Evolutionary conservation across 2,329 filamentous ascomycete species (phyloP).

Genomic region (Pseudohalonectria lignicola): DNA sequence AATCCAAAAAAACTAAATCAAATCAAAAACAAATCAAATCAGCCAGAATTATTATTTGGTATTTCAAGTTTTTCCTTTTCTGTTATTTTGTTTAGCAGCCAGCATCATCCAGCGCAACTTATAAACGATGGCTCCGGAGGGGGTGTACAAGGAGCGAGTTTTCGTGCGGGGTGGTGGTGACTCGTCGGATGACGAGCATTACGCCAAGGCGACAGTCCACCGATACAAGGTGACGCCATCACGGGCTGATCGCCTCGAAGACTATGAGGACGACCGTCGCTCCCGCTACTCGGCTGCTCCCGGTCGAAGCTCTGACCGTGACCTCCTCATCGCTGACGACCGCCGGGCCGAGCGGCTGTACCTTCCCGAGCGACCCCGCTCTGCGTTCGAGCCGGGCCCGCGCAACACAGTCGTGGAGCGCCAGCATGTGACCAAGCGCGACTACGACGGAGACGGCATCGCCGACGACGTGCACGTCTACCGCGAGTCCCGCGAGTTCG

Average conservation of each 20-base stretch:
- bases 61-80: too few species aligned
- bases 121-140: conserved; percentile 2
- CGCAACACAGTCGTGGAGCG: conserved; percentile 17
- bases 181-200: conserved; percentile 13
- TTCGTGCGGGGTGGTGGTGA: background rate
- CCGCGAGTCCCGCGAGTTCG: conserved; percentile 9
- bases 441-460: conserved; percentile 12
- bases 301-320: conserved; percentile 24
- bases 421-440: conserved; percentile 15
- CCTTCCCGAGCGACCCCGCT: conserved; percentile 37
- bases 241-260: conserved; percentile 25
- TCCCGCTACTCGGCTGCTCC: conserved; percentile 19
- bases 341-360: conserved; percentile 29
- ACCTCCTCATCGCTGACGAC: conserved; percentile 27
- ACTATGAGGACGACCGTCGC: conserved; percentile 30
- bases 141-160: conserved; percentile 2
- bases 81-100: too few species aligned
- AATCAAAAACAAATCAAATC: background rate
- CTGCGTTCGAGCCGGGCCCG: conserved; percentile 28
- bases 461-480: conserved; percentile 4
- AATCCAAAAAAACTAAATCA: too few species aligned
- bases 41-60: background rate
- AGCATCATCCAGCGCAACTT: too few species aligned
- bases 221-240: conserved; percentile 37
- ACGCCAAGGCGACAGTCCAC: conserved; percentile 35